phyloP scores from a whole-genome alignment of 2,329 filamentous ascomycete species.

The Cytospora schulzeri region DNA sequence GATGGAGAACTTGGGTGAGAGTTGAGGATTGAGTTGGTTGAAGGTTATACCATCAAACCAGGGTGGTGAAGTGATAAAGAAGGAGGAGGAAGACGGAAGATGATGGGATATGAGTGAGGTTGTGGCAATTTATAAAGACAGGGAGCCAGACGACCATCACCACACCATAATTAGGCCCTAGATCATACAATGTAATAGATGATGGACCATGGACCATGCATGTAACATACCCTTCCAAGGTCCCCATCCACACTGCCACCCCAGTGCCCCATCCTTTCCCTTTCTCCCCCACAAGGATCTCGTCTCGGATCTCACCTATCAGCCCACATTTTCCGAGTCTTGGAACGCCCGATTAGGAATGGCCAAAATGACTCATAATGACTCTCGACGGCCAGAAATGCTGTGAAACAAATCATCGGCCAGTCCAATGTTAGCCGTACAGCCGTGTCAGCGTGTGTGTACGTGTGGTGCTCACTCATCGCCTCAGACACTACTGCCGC shows the following conservation, averaged over 20 bases:
- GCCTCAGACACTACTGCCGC: not conserved
- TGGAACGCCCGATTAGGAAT: conserved; percentile 10
- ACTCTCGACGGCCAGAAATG: conserved; percentile 6
- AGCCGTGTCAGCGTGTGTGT: no score
- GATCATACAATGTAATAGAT: no score
- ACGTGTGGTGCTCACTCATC: not conserved
- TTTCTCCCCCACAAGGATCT: not conserved
- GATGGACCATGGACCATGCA: not conserved
- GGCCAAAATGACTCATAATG: conserved; percentile 23
- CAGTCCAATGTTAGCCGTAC: conserved; percentile 2
- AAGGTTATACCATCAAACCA: conserved; percentile 19
- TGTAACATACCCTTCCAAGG: not conserved
- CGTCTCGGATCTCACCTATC: not conserved
- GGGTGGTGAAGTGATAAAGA: not conserved
- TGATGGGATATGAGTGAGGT: not conserved
- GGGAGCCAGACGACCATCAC: not conserved
- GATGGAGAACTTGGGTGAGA: not conserved
- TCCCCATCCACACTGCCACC: no score
- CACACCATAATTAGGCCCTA: no score
- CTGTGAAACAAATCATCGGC: conserved; percentile 6
- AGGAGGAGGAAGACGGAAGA: not conserved
- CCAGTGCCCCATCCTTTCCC: not conserved
- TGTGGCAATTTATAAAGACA: conserved; percentile 10
- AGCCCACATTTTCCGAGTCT: not conserved
- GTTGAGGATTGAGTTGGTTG: not conserved